Evolutionary conservation across 164 flowering plant species (phyloP).

Genomic region (Chimonanthus praecox): DNA sequence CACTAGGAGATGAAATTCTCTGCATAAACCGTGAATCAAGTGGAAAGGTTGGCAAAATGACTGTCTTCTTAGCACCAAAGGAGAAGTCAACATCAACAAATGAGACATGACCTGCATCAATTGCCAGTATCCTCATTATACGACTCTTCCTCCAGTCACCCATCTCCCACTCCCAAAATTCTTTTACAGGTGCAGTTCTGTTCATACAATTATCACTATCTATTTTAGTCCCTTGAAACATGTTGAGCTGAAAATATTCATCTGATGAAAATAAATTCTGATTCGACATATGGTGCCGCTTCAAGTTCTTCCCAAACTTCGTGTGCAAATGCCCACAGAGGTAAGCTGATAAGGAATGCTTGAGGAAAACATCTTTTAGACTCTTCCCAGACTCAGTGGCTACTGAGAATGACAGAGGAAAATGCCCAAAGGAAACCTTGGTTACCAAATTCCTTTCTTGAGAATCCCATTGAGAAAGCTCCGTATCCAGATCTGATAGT

Average conservation of each 20-base stretch:
- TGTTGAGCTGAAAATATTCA: conserved; percentile 51
- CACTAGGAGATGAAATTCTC: conserved; percentile 24
- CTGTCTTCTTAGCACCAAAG: conserved; percentile 43
- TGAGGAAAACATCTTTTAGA: conserved; percentile 63
- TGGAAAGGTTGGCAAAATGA: conserved; percentile 83
- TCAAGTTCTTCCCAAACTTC: conserved; percentile 75
- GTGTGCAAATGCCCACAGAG: conserved; percentile 95
- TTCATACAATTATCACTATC: conserved; percentile 32
- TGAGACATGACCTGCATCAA: conserved; percentile 76
- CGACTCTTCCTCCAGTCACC: conserved; percentile 94
- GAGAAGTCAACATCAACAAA: conserved; percentile 62
- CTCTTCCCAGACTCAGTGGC: conserved; percentile 56
- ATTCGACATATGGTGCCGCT: conserved; percentile 54
- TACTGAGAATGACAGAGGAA: conserved; percentile 87
- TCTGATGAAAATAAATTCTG: conserved; percentile 17
- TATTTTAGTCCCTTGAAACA: conserved; percentile 24
- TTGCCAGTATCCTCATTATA: conserved; percentile 72
- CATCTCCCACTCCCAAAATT: conserved; percentile 99
- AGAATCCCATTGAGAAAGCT: conserved; percentile 80
- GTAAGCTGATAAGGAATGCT: conserved; percentile 76
- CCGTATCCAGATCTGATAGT: conserved; percentile 49
- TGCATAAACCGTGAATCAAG: conserved; percentile 73
- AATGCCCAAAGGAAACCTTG: conserved; percentile 88
- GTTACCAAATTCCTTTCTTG: conserved; percentile 40
- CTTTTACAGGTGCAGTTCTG: conserved; percentile 27